phyloP scores from a whole-genome alignment of 2,329 filamentous ascomycete species.

The Sporothrix euskadiensis region DNA sequence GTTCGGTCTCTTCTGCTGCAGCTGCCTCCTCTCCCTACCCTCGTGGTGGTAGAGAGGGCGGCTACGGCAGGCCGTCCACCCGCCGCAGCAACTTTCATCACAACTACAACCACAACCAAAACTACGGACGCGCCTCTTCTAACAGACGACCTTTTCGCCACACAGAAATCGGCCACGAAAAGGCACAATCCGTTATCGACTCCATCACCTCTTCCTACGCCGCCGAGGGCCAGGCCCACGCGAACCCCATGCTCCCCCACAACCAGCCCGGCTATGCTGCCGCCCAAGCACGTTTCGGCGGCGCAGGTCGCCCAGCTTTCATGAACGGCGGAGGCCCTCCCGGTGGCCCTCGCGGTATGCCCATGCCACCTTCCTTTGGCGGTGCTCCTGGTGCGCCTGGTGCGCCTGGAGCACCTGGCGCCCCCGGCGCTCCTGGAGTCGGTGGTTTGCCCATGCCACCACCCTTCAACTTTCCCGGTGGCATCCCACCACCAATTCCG shows the following conservation, averaged over 20 bases:
- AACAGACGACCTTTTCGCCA: conserved; percentile 21
- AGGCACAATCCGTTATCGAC: conserved; percentile 97
- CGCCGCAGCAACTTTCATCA: not conserved
- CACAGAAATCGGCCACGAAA: conserved; percentile 93
- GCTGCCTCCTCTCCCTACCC: not conserved
- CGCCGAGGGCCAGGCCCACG: conserved; percentile 79
- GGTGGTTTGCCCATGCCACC: conserved; percentile 44
- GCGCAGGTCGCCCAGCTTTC: conserved; percentile 35
- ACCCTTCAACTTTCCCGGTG: conserved; percentile 42
- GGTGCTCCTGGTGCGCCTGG: not conserved
- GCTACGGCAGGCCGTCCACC: not conserved
- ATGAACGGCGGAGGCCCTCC: conserved; percentile 16
- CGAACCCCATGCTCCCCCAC: conserved; percentile 78
- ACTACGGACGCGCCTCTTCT: not conserved
- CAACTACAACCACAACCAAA: too few species aligned
- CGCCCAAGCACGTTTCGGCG: conserved; percentile 36
- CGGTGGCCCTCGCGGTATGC: conserved; percentile 52
- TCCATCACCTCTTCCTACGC: conserved; percentile 95
- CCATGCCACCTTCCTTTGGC: conserved; percentile 45
- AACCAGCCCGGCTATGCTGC: conserved; percentile 59
- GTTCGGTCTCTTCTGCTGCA: not conserved
- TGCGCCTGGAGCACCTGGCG: conserved; percentile 43
- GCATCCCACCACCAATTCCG: conserved; percentile 36
- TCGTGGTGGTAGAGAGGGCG: not conserved
- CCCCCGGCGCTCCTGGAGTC: conserved; percentile 59